These are phyloP conservation scores for Paraleonurus japonicus DNA, from an alignment of 257 asterid genomes.

Conservation along the genomic window DNA sequence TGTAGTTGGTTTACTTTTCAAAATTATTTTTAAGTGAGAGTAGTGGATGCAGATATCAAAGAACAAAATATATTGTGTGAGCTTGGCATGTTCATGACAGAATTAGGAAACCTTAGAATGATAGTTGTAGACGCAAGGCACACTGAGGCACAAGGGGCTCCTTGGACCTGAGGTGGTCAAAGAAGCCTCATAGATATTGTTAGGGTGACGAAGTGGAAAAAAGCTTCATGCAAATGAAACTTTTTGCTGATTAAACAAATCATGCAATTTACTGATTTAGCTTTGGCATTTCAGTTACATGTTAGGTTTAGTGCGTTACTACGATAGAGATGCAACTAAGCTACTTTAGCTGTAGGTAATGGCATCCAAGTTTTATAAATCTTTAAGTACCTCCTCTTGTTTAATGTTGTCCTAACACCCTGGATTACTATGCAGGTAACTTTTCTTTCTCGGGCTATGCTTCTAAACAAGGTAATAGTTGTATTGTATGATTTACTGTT, in stretches of 20 bases:
- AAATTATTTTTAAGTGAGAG: background rate
- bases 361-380: slow-evolving; percentile 1
- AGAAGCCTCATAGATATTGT: background rate
- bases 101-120: background rate
- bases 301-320: background rate
- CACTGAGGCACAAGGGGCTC: too few species aligned
- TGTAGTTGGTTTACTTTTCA: background rate
- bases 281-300: background rate
- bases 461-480: slow-evolving; percentile 51
- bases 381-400: slow-evolving; percentile 2
- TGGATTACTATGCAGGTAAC: slow-evolving; percentile 46
- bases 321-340: background rate
- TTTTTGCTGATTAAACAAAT: background rate
- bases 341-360: slow-evolving; percentile 4
- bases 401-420: slow-evolving; percentile 8
- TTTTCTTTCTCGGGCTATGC: slow-evolving; percentile 52
- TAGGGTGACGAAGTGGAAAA: background rate
- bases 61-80: background rate
- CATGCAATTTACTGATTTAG: background rate
- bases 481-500: slow-evolving; percentile 1
- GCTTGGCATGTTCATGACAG: background rate
- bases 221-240: background rate
- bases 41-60: background rate
- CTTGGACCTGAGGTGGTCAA: too few species aligned
- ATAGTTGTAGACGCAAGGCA: too few species aligned